These are phyloP conservation scores for Gloeostereum incarnatum DNA, from an alignment of 768 basidiomycete species.

Conservation along the genomic window DNA sequence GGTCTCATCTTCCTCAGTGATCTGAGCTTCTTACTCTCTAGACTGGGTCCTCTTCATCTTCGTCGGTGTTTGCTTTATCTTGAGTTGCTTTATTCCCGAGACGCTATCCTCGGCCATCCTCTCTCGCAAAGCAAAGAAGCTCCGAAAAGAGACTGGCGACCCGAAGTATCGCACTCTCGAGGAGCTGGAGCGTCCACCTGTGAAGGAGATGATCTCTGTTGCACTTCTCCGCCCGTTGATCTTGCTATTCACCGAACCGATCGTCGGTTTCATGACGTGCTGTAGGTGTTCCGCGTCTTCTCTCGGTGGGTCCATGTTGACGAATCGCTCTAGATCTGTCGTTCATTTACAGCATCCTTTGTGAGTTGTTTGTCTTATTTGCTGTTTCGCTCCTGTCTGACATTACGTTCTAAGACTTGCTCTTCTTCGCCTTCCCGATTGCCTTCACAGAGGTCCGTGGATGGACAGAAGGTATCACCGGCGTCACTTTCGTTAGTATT, in stretches of 20 bases:
- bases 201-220: constrained; percentile 22
- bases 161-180: constrained; percentile 23
- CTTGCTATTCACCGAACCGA: constrained; percentile 35
- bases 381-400: not conserved
- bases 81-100: constrained; percentile 38
- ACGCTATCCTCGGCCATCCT: constrained; percentile 40
- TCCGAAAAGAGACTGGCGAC: constrained; percentile 31
- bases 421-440: constrained; percentile 37
- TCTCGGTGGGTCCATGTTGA: not conserved
- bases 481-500: constrained; percentile 33
- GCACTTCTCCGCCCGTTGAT: constrained; percentile 28
- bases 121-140: constrained; percentile 25
- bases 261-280: constrained; percentile 32
- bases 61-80: constrained; percentile 22
- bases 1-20: not conserved
- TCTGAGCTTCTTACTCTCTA: constrained; percentile 5
- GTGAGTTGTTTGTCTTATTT: constrained; percentile 9
- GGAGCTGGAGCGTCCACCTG: constrained; percentile 26
- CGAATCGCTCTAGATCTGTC: constrained; percentile 22
- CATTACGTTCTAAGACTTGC: constrained; percentile 18
- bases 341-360: constrained; percentile 32
- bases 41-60: constrained; percentile 39
- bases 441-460: constrained; percentile 29
- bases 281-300: constrained; percentile 16
- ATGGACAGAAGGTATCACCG: constrained; percentile 27